Percentiles rank a stretch among this genome's conserved stretches.
phyloP scores from a whole-genome alignment of 495 filamentous ascomycete genomes.

The Penicillium cinerascens region DNA sequence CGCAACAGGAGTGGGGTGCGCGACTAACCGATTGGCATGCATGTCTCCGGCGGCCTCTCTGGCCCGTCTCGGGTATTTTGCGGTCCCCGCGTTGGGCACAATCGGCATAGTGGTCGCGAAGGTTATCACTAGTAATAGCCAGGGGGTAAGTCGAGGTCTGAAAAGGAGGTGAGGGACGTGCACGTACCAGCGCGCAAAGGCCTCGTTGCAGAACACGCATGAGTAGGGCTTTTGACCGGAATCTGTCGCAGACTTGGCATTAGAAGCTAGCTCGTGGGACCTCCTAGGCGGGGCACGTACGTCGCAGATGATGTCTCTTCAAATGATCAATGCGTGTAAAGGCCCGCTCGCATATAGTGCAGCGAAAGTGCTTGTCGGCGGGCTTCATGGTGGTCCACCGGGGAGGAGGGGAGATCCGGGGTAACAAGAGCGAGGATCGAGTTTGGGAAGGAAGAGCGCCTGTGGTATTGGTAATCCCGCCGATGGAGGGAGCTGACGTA shows the following conservation, averaged over 20 bases:
- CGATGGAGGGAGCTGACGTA: background rate
- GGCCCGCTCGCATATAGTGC: constrained; percentile 43
- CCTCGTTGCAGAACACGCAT: constrained; percentile 42
- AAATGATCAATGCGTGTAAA: constrained; percentile 50
- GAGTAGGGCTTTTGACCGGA: constrained; percentile 46
- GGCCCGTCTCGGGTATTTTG: constrained; percentile 44
- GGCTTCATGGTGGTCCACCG: constrained; percentile 44
- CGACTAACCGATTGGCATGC: constrained; percentile 43
- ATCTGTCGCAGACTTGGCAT: constrained; percentile 26
- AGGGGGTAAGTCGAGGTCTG: background rate
- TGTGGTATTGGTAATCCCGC: constrained; percentile 1
- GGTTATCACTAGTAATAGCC: constrained; percentile 39
- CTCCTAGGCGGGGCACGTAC: constrained; percentile 28
- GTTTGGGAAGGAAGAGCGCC: constrained; percentile 5
- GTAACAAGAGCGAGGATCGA: constrained; percentile 12
- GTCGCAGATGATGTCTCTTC: constrained; percentile 46
- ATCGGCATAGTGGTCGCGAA: constrained; percentile 45
- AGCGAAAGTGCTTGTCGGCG: constrained; percentile 45
- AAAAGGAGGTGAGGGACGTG: background rate
- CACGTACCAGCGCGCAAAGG: constrained; percentile 46
- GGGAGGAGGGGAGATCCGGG: constrained; percentile 33
- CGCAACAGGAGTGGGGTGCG: background rate
- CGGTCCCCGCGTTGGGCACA: constrained; percentile 41
- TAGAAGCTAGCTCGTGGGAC: constrained; percentile 12
- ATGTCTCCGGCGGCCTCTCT: constrained; percentile 45